Percentiles rank a stretch among this genome's conserved stretches.
These are phyloP conservation scores for Kokia cookei DNA, from an alignment of 441 rosid species.

Conservation along the genomic window DNA sequence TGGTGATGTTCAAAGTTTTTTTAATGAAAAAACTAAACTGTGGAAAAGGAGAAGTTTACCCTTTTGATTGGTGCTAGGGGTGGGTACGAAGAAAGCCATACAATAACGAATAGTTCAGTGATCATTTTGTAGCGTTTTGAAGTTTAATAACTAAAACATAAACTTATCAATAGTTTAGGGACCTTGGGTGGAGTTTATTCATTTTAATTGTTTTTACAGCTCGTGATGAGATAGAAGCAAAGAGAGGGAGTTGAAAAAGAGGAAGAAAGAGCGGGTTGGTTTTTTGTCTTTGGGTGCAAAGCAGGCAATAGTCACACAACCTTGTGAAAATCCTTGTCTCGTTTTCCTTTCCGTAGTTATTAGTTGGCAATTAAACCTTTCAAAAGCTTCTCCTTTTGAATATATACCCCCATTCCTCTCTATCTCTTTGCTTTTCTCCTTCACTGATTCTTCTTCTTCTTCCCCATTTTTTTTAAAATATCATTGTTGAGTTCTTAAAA, in stretches of 20 bases:
- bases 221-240: constrained; percentile 27
- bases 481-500: neutral
- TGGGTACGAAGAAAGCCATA: too few species aligned
- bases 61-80: too few species aligned
- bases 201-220: constrained; percentile 3
- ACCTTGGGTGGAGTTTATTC: neutral
- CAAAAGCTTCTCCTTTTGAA: constrained; percentile 13
- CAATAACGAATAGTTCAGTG: too few species aligned
- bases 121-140: neutral
- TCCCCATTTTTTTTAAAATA: neutral
- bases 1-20: too few species aligned
- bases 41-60: too few species aligned
- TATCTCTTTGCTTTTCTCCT: neutral
- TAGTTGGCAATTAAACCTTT: constrained; percentile 26
- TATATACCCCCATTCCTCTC: neutral
- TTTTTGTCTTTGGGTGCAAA: constrained; percentile 19
- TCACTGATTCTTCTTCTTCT: neutral
- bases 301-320: neutral
- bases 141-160: neutral
- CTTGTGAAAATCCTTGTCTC: constrained; percentile 25
- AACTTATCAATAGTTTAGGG: neutral
- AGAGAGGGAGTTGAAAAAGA: too few species aligned
- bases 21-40: too few species aligned
- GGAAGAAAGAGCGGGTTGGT: constrained; percentile 2
- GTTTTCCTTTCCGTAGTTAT: constrained; percentile 21